Evolutionary conservation across 345 rosid genomes (phyloP).

Genomic region (Eucalyptus decipiens): DNA sequence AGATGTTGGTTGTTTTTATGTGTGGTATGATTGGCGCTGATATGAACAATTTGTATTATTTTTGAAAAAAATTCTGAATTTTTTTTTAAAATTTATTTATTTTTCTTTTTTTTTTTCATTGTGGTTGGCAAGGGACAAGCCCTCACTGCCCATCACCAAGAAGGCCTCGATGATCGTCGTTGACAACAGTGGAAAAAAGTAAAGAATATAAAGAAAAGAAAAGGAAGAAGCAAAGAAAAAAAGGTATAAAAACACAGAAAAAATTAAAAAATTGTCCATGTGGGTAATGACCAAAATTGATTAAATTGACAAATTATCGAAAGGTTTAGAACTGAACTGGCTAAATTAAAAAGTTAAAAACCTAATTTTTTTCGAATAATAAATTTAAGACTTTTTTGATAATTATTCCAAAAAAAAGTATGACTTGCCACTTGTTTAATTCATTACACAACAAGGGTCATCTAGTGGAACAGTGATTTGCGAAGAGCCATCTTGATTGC

Average conservation of each 20-base stretch:
- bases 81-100: not conserved
- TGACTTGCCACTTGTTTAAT: not conserved
- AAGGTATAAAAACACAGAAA: not conserved
- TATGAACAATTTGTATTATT: not conserved
- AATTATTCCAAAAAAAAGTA: not conserved
- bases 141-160: not conserved
- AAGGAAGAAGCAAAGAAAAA: not conserved
- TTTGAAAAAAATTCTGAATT: not conserved
- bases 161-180: not conserved
- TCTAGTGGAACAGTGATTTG: not conserved
- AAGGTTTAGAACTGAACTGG: not conserved
- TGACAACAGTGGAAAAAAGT: not conserved
- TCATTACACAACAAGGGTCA: not conserved
- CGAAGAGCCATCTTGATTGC: not conserved
- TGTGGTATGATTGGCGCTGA: fast-evolving
- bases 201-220: not conserved
- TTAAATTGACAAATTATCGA: not conserved
- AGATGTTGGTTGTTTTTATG: fast-evolving
- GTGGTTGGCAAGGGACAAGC: not conserved
- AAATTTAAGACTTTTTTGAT: not conserved
- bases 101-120: not conserved
- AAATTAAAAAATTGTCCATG: not conserved
- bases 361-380: fast-evolving
- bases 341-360: not conserved
- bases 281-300: not conserved